Evolutionary conservation across 1,284 basidiomycete species (phyloP).

Genomic region (Apiotrichum veenhuisii): DNA sequence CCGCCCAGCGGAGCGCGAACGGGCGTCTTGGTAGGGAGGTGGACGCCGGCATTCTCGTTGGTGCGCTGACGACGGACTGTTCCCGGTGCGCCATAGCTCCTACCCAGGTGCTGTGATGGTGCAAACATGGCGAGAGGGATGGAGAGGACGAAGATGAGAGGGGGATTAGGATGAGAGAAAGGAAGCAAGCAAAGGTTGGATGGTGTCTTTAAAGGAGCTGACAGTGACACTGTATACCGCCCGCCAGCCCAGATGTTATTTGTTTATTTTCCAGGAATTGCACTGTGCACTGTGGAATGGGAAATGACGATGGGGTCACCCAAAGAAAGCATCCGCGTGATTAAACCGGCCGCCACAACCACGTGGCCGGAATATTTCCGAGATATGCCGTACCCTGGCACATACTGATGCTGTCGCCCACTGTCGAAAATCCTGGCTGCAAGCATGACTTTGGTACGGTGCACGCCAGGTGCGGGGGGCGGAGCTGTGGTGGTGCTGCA

Average conservation of each 20-base stretch:
- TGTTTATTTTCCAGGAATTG: not conserved
- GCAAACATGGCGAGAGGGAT: constrained; percentile 16
- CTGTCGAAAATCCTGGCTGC: no score
- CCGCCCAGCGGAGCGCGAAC: constrained; percentile 10
- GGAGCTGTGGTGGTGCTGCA: no score
- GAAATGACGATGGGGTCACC: not conserved
- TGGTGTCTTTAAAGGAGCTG: not conserved
- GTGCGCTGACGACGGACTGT: constrained; percentile 12
- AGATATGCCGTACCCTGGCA: not conserved
- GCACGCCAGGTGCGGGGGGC: no score
- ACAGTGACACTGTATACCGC: no score
- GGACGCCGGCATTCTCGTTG: constrained; percentile 20
- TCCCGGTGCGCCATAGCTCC: constrained; percentile 10
- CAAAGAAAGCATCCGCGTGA: constrained; percentile 17
- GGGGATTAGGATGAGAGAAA: not conserved
- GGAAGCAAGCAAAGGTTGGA: no score
- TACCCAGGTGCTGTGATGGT: constrained; percentile 7
- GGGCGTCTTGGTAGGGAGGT: constrained; percentile 18
- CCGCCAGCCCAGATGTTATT: not conserved
- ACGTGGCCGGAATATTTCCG: constrained; percentile 3
- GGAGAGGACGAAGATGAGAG: no score
- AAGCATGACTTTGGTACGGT: no score
- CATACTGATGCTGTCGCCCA: no score
- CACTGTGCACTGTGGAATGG: not conserved
- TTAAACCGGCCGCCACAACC: not conserved